Base-by-base conservation (phyloP, 2,329 filamentous ascomycete species). In the Hymenoscyphus fructigenus region DNA sequence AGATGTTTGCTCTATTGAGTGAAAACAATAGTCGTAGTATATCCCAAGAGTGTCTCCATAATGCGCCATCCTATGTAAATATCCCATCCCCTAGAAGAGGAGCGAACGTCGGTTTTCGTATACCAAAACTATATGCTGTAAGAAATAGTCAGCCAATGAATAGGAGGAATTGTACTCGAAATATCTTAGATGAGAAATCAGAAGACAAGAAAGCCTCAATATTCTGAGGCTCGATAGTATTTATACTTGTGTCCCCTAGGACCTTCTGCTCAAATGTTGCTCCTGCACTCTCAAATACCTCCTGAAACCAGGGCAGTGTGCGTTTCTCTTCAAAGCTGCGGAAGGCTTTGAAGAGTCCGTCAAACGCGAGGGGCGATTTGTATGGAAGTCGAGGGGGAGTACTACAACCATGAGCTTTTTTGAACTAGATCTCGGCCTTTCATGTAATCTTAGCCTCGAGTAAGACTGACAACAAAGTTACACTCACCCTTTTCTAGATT, bases 61-160 rank as follows among this genome's bases (percentile, higher is more conserved):
- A 59, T 1, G 55, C 29, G 2, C 75, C 76, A 36, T 78, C 76
- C 59, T 75, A 70, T 2, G 72, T 73, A 65, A 78, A 78, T 34
- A 78, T 77, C 1, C 76, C 76, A 57, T 76, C 68, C 2, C 76
- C 76, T n/a, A 78, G 67, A 1, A 78, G 65, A 0, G 75, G 73
- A 20, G 65, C 63, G 7, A 71, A 62, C 5, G 65, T 70, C 5
- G 66, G 55, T 9, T 65, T 64, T 32, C 76, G 71, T 41, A 47
- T 20, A 7, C 75, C 76, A 2, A 77, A 62, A 1, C 66, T 62
- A 59, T 64, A 76, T 47, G 76, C 69, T 71, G 34, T 10, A 9
- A 36, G 10, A 36, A 36, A 36, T 3, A 14, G 34, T 36, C 34
- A 36, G 10, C 14, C 34, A 5, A 4, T 32, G 29, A 9, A 32